Conservation (phyloP, 495 filamentous ascomycete genomes). For the Paragyromitra xinjiangensis region DNA sequence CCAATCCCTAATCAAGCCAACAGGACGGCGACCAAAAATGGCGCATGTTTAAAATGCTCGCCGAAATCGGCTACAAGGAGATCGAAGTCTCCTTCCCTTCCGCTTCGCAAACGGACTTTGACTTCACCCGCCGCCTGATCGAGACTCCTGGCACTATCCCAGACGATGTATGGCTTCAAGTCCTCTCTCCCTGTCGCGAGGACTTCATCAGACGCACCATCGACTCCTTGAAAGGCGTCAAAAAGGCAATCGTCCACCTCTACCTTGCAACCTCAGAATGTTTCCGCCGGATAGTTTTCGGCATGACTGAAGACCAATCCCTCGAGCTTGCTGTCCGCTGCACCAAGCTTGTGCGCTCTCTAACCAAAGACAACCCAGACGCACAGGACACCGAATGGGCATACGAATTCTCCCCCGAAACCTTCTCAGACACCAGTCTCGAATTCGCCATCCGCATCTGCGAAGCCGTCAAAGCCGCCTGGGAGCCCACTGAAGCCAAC, state of each 20-base stretch:
- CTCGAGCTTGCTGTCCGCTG: constrained; percentile 85
- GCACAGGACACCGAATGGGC: constrained; percentile 83
- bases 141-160: constrained; percentile 86
- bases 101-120: constrained; percentile 91
- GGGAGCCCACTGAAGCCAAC: constrained; percentile 81
- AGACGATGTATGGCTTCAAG: constrained; percentile 95
- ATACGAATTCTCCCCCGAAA: constrained; percentile 96
- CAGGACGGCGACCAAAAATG: constrained; percentile 95
- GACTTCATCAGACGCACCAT: constrained; percentile 93
- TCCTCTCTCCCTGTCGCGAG: constrained; percentile 90
- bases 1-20: constrained; percentile 5
- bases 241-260: constrained; percentile 96
- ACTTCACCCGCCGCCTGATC: constrained; percentile 88
- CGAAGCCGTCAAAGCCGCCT: constrained; percentile 94
- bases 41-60: constrained; percentile 92
- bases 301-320: constrained; percentile 81
- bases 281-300: constrained; percentile 89
- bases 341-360: constrained; percentile 82
- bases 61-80: constrained; percentile 95
- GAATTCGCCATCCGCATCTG: constrained; percentile 87
- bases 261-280: constrained; percentile 95
- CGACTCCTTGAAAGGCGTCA: constrained; percentile 84
- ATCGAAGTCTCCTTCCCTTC: constrained; percentile 98
- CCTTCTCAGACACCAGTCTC: constrained; percentile 88
- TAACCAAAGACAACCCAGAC: constrained; percentile 93